phyloP scores from a whole-genome alignment of 768 basidiomycete genomes.

The Macrocybe gigantea region DNA sequence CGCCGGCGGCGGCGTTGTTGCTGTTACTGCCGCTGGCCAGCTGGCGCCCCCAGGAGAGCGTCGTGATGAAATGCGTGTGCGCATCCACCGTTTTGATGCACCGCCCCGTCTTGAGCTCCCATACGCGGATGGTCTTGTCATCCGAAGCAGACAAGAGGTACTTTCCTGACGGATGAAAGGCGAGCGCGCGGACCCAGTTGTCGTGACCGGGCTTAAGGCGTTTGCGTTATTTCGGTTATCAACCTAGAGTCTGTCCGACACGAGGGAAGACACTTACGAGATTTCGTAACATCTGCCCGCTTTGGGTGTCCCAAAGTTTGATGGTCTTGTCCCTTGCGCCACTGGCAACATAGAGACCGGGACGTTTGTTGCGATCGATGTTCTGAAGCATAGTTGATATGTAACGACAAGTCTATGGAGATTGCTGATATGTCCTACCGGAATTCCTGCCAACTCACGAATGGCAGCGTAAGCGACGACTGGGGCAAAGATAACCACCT shows the following conservation, averaged over 20 bases:
- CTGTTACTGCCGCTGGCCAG: slow-evolving; percentile 33
- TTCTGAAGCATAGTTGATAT: slow-evolving; percentile 27
- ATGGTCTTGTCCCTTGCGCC: slow-evolving; percentile 90
- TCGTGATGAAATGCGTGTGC: slow-evolving; percentile 79
- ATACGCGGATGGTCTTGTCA: slow-evolving; percentile 86
- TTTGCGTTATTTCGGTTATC: slow-evolving; percentile 1
- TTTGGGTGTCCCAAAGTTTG: slow-evolving; percentile 84
- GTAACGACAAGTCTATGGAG: slow-evolving; percentile 2
- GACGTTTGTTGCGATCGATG: slow-evolving; percentile 44
- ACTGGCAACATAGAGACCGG: slow-evolving; percentile 63
- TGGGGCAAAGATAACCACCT: slow-evolving; percentile 79
- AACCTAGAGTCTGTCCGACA: slow-evolving; percentile 2
- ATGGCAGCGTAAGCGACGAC: slow-evolving; percentile 69
- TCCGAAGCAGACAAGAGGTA: slow-evolving; percentile 88
- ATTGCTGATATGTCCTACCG: slow-evolving; percentile 34
- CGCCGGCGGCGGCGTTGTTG: slow-evolving; percentile 28
- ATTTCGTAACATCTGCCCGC: slow-evolving; percentile 75
- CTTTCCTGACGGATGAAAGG: slow-evolving; percentile 89
- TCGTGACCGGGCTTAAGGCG: slow-evolving; percentile 63
- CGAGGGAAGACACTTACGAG: slow-evolving; percentile 43
- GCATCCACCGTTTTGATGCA: slow-evolving; percentile 86
- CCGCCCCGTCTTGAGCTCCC: slow-evolving; percentile 83
- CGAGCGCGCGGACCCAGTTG: slow-evolving; percentile 85
- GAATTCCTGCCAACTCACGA: slow-evolving; percentile 68
- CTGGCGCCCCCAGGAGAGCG: slow-evolving; percentile 75